These are phyloP conservation scores for Trichosanthes truncata DNA, from an alignment of 306 rosid genomes.

Conservation along the genomic window DNA sequence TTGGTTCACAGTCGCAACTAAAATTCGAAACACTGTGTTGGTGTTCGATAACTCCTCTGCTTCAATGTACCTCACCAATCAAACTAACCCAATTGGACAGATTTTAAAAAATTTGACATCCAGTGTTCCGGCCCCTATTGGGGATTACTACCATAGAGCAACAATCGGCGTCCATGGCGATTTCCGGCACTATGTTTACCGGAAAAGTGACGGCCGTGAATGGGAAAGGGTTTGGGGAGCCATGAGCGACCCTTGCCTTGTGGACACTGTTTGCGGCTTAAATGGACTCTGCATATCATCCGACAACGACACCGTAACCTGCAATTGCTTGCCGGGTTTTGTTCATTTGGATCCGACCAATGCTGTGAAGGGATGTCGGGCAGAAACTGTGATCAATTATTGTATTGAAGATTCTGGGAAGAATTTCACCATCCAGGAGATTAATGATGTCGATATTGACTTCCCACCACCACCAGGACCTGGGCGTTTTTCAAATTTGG, in stretches of 20 bases:
- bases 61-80: not conserved
- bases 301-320: not conserved
- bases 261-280: not conserved
- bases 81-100: not conserved
- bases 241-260: not conserved
- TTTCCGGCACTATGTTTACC: not conserved
- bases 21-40: not conserved
- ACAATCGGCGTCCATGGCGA: not conserved
- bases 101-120: not conserved
- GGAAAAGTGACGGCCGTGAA: not conserved
- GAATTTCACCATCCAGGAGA: not conserved
- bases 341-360: constrained; percentile 2
- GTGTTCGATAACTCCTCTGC: not conserved
- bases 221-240: not conserved
- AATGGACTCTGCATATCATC: not conserved
- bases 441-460: not conserved
- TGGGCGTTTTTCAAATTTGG: not conserved
- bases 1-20: not conserved
- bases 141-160: not conserved
- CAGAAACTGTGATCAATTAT: not conserved
- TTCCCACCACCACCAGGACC: not conserved
- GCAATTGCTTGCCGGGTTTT: constrained; percentile 10
- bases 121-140: not conserved
- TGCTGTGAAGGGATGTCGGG: not conserved
- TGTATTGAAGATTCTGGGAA: not conserved